These are phyloP conservation scores for Leucoagaricus sp. DNA, from an alignment of 1,284 basidiomycete genomes.

Conservation along the genomic window DNA sequence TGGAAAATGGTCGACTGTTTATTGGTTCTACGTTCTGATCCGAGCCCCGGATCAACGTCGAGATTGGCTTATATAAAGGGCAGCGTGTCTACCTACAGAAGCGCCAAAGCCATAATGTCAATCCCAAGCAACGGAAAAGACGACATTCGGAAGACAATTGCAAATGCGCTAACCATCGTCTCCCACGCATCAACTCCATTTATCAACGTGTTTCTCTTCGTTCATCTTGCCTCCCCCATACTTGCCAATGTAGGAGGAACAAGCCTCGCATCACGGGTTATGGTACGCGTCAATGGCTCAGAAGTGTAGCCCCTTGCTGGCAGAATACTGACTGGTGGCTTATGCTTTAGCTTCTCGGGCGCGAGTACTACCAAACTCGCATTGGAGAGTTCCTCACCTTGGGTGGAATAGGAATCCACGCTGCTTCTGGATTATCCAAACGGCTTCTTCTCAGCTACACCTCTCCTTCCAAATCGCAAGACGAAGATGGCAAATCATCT, in stretches of 20 bases:
- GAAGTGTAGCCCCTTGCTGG: not conserved
- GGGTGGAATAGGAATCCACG: constrained; percentile 59
- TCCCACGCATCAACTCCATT: constrained; percentile 32
- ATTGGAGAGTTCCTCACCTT: constrained; percentile 68
- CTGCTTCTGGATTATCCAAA: constrained; percentile 54
- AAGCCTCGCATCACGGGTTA: constrained; percentile 60
- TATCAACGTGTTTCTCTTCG: constrained; percentile 30
- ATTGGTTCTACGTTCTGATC: no score
- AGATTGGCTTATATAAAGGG: no score
- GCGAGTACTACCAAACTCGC: constrained; percentile 76
- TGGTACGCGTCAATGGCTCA: constrained; percentile 63
- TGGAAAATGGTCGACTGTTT: no score
- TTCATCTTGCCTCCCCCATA: constrained; percentile 68
- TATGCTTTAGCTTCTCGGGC: constrained; percentile 57
- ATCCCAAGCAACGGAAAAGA: not conserved
- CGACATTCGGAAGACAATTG: not conserved
- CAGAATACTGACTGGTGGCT: not conserved
- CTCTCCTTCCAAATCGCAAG: constrained; percentile 19
- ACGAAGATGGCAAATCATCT: constrained; percentile 17
- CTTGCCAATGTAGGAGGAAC: constrained; percentile 70
- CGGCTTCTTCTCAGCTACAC: constrained; percentile 47
- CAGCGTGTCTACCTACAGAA: not conserved
- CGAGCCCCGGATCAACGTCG: no score
- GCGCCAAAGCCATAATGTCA: not conserved
- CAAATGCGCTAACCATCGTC: constrained; percentile 22